These are phyloP conservation scores for Lepidium sativum DNA, from an alignment of 345 rosid species.

Conservation along the genomic window DNA sequence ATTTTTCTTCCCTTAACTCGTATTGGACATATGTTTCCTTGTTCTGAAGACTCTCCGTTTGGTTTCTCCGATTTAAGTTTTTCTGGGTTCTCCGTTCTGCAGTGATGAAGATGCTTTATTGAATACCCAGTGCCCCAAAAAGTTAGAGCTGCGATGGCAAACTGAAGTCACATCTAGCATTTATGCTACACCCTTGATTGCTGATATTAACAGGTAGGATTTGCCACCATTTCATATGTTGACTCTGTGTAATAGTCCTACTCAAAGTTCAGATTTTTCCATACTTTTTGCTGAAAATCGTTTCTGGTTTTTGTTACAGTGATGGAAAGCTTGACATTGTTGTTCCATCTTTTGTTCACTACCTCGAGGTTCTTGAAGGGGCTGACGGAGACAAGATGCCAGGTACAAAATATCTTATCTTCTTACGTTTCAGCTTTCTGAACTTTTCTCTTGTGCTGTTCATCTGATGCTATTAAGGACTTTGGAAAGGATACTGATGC, in stretches of 20 bases:
- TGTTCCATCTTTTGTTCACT: slow-evolving; percentile 93
- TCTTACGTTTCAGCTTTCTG: background rate
- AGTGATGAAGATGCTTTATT: slow-evolving; percentile 86
- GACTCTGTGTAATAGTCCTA: background rate
- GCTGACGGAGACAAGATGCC: slow-evolving; percentile 99
- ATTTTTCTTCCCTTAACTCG: background rate
- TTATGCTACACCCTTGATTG: slow-evolving; percentile 87
- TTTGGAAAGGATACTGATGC: slow-evolving; percentile 4
- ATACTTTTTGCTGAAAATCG: background rate
- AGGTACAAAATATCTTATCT: slow-evolving; percentile 34
- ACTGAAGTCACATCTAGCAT: slow-evolving; percentile 97
- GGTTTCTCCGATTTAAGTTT: background rate
- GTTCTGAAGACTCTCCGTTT: background rate
- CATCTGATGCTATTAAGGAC: background rate
- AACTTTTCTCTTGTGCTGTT: background rate
- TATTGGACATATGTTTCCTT: background rate
- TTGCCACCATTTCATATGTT: background rate
- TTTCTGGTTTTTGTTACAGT: slow-evolving; percentile 30
- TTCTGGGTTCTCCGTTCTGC: slow-evolving; percentile 3
- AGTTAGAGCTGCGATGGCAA: slow-evolving; percentile 96
- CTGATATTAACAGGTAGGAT: slow-evolving; percentile 80
- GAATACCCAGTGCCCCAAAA: slow-evolving; percentile 88
- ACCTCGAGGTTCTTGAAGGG: slow-evolving; percentile 99
- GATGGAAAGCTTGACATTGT: slow-evolving; percentile 98
- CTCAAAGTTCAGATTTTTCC: background rate